These are phyloP conservation scores for Claviceps sp. DNA, from an alignment of 2,329 filamentous ascomycete genomes.

Conservation along the genomic window DNA sequence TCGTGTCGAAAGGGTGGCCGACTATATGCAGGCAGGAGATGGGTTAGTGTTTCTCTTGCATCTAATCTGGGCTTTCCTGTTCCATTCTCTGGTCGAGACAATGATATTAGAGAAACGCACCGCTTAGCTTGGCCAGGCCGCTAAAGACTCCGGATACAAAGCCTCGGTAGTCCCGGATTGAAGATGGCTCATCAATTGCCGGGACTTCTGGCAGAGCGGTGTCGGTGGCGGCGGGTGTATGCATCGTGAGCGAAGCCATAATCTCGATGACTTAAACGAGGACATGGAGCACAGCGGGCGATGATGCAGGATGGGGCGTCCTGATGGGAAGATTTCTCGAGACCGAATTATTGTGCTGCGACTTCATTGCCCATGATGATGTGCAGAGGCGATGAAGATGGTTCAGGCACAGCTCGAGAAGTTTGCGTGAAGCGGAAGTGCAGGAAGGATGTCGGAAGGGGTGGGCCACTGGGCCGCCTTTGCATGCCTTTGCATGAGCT, in stretches of 20 bases:
- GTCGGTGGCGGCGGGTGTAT: not conserved
- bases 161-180: constrained; percentile 61
- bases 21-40: constrained; percentile 22
- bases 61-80: not conserved
- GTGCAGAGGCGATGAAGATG: not conserved
- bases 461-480: too few relatives aligned
- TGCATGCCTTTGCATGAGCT: too few relatives aligned
- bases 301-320: not conserved
- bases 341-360: not conserved
- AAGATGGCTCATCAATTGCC: not conserved
- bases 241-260: not conserved
- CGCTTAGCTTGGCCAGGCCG: constrained; percentile 77
- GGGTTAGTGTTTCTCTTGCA: not conserved
- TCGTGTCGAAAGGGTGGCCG: constrained; percentile 77
- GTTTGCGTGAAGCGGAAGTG: too few relatives aligned
- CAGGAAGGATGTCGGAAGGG: too few relatives aligned
- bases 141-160: constrained; percentile 96
- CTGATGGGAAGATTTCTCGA: not conserved
- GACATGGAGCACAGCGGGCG: not conserved
- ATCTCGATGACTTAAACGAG: not conserved
- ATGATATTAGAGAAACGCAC: constrained; percentile 31
- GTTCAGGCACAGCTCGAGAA: not conserved
- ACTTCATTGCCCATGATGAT: not conserved
- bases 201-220: not conserved
- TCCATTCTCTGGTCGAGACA: too few relatives aligned